Evolutionary conservation across 345 rosid species (phyloP).

Genomic region (Brassica rapa): DNA sequence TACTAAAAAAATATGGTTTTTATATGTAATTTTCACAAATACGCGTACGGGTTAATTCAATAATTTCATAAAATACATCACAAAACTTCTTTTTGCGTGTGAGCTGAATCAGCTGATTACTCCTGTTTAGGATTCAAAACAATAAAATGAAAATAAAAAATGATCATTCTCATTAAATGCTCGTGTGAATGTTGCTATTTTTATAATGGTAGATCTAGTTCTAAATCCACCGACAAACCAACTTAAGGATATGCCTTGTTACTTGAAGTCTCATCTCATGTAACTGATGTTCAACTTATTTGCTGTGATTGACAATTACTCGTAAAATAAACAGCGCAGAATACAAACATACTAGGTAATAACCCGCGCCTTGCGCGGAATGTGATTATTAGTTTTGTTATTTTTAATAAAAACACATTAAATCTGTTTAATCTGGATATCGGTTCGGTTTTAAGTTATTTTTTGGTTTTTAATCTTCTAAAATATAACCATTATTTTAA

Average conservation of each 20-base stretch:
- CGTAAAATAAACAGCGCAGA: not conserved
- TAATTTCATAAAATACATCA: not conserved
- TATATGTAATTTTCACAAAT: not conserved
- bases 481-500: no score
- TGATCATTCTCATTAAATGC: conserved; percentile 11
- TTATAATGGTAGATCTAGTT: conserved; percentile 18
- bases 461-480: no score
- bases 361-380: no score
- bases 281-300: not conserved
- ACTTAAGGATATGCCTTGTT: conserved; percentile 30
- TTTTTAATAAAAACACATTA: no score
- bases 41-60: not conserved
- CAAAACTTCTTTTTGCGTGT: not conserved
- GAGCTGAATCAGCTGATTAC: no score
- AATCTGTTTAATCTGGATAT: no score
- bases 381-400: no score
- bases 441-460: no score
- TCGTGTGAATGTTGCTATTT: not conserved
- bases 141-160: not conserved
- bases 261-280: conserved; percentile 19
- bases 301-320: not conserved
- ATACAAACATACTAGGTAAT: no score
- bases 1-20: not conserved
- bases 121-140: not conserved
- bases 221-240: conserved; percentile 39